Evolutionary conservation across 805 yeast species (phyloP).

Genomic region (Saccharomycopsis selenospora): DNA sequence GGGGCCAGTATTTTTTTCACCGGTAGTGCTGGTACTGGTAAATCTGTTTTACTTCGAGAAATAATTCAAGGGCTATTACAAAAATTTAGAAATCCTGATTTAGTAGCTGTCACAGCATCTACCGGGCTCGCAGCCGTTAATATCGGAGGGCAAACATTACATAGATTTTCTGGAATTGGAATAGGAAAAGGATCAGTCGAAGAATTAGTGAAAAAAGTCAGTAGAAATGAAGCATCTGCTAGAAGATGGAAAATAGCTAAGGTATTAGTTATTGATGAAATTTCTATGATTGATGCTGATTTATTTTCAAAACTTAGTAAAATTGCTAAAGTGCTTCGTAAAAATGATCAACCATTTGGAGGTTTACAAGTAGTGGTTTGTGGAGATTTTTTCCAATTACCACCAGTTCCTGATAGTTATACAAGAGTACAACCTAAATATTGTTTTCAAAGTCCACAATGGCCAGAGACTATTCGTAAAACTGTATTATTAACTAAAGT

Average conservation of each 20-base stretch:
- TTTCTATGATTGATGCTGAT: slow-evolving; percentile 85
- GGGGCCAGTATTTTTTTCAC: slow-evolving; percentile 60
- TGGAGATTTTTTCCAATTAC: slow-evolving; percentile 96
- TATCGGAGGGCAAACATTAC: slow-evolving; percentile 85
- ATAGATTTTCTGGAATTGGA: slow-evolving; percentile 82
- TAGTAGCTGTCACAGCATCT: slow-evolving; percentile 86
- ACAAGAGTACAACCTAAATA: slow-evolving; percentile 37
- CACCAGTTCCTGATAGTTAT: slow-evolving; percentile 62
- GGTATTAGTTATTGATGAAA: slow-evolving; percentile 82
- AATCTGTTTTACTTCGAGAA: slow-evolving; percentile 59
- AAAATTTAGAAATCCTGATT: slow-evolving; percentile 35
- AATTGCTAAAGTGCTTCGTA: slow-evolving; percentile 54
- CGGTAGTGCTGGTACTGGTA: slow-evolving; percentile 87
- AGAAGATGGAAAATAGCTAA: slow-evolving; percentile 59
- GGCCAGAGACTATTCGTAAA: slow-evolving; percentile 56
- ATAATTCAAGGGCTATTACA: slow-evolving; percentile 48
- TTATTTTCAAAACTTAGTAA: slow-evolving; percentile 68
- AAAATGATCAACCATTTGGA: slow-evolving; percentile 65
- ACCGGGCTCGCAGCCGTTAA: slow-evolving; percentile 95
- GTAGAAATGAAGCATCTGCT: slow-evolving; percentile 35
- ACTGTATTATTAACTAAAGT: slow-evolving; percentile 72
- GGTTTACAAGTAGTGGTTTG: slow-evolving; percentile 85
- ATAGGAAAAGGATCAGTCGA: slow-evolving; percentile 51
- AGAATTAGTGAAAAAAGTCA: slow-evolving; percentile 41
- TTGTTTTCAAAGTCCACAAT: slow-evolving; percentile 68